Percentiles rank a stretch among this genome's conserved stretches.
These are phyloP conservation scores for Fusarium falciforme DNA, from an alignment of 2,329 filamentous ascomycete species.

Conservation along the genomic window DNA sequence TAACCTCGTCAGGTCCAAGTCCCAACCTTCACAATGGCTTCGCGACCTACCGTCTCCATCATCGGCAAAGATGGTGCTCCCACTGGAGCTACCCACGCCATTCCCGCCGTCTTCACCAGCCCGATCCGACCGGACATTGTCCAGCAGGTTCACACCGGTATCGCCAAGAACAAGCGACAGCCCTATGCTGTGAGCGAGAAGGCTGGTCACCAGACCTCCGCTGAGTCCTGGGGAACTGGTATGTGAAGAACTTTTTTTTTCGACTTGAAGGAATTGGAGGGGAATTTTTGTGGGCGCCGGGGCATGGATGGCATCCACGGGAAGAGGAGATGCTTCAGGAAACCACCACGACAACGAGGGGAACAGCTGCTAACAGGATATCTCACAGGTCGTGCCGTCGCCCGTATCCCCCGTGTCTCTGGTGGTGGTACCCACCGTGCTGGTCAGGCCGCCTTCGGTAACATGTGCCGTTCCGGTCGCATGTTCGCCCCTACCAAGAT, in stretches of 20 bases:
- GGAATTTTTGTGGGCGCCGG: constrained; percentile 33
- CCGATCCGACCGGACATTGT: constrained; percentile 99
- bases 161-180: constrained; percentile 99
- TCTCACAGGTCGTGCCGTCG: constrained; percentile 89
- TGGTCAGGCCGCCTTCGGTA: constrained; percentile 99
- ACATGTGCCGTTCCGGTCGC: constrained; percentile 99
- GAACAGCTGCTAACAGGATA: constrained; percentile 39
- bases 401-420: constrained; percentile 99
- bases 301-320: background rate
- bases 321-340: background rate
- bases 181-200: constrained; percentile 99
- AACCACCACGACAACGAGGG: background rate
- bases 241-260: constrained; percentile 57
- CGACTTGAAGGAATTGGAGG: constrained; percentile 11
- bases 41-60: constrained; percentile 97
- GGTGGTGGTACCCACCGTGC: constrained; percentile 99
- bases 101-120: constrained; percentile 96
- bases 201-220: constrained; percentile 99
- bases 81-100: constrained; percentile 88
- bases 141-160: constrained; percentile 98
- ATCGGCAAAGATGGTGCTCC: constrained; percentile 95
- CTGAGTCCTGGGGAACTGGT: constrained; percentile 99
- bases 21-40: constrained; percentile 78
- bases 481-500: constrained; percentile 99
- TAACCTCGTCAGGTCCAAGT: constrained; percentile 49